Conservation (phyloP, 768 basidiomycete genomes). For the Megacollybia marginata region DNA sequence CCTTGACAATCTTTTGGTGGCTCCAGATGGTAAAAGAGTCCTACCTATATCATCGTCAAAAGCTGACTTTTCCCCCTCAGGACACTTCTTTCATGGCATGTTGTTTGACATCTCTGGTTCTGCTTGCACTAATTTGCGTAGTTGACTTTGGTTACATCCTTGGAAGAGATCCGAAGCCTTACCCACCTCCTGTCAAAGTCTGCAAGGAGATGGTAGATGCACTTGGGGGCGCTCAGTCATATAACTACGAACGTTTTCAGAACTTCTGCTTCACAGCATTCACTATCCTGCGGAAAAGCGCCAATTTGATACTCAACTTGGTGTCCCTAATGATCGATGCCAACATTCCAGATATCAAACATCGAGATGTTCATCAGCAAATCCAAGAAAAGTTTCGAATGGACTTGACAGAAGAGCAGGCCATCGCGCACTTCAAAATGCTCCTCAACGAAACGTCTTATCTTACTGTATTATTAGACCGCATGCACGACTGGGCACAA, state of each 20-base stretch:
- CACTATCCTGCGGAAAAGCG: constrained; percentile 90
- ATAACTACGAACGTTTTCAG: constrained; percentile 96
- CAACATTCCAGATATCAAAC: constrained; percentile 96
- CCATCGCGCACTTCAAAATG: constrained; percentile 94
- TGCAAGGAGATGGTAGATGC: constrained; percentile 99
- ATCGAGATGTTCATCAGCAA: constrained; percentile 79
- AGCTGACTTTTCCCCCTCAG: constrained; percentile 22
- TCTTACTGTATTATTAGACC: constrained; percentile 86
- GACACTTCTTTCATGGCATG: constrained; percentile 94
- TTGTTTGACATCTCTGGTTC: background rate
- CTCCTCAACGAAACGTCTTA: constrained; percentile 93
- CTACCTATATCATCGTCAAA: background rate
- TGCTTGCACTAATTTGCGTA: constrained; percentile 21
- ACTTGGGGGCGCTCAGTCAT: constrained; percentile 94
- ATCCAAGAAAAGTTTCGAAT: constrained; percentile 96
- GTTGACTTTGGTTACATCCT: constrained; percentile 99
- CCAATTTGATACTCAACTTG: constrained; percentile 93
- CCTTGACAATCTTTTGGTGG: constrained; percentile 87
- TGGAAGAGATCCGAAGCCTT: constrained; percentile 95
- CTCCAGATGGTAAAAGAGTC: constrained; percentile 69
- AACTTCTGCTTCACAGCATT: constrained; percentile 97
- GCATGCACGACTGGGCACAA: constrained; percentile 87
- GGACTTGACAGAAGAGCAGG: constrained; percentile 92
- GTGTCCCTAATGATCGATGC: constrained; percentile 97
- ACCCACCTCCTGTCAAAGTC: constrained; percentile 96